Conservation (phyloP, 257 asterid species). For the Rhazya stricta region DNA sequence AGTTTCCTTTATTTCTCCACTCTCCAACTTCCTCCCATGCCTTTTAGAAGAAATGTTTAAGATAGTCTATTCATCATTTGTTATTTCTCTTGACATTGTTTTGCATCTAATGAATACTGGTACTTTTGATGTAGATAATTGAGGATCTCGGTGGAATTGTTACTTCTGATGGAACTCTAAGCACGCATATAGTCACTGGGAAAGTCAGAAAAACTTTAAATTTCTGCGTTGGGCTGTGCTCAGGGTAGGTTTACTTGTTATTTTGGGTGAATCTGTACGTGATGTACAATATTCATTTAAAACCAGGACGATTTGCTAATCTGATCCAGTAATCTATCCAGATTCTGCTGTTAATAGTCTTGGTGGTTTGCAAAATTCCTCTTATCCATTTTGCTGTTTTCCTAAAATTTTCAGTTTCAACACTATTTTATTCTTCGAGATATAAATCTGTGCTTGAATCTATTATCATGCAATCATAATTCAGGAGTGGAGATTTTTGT, state of each 20-base stretch:
- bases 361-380: not conserved
- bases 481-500: not conserved
- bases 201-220: constrained; percentile 73
- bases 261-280: not conserved
- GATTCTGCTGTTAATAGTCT: not conserved
- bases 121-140: constrained; percentile 51
- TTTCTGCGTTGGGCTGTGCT: constrained; percentile 87
- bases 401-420: not conserved
- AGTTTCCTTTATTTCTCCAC: not conserved
- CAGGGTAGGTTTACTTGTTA: constrained; percentile 60
- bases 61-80: not conserved
- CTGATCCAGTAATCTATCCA: not conserved
- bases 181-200: constrained; percentile 85
- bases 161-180: constrained; percentile 60
- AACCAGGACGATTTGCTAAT: not conserved
- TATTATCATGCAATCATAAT: not conserved
- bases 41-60: not conserved
- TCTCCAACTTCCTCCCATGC: not conserved
- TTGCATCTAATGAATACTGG: constrained; percentile 9
- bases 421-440: not conserved
- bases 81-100: constrained; percentile 3
- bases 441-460: not conserved
- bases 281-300: not conserved
- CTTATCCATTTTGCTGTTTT: not conserved
- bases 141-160: constrained; percentile 82